Evolutionary conservation across 805 yeast species (phyloP).

Genomic region (Ogataea methanolica): DNA sequence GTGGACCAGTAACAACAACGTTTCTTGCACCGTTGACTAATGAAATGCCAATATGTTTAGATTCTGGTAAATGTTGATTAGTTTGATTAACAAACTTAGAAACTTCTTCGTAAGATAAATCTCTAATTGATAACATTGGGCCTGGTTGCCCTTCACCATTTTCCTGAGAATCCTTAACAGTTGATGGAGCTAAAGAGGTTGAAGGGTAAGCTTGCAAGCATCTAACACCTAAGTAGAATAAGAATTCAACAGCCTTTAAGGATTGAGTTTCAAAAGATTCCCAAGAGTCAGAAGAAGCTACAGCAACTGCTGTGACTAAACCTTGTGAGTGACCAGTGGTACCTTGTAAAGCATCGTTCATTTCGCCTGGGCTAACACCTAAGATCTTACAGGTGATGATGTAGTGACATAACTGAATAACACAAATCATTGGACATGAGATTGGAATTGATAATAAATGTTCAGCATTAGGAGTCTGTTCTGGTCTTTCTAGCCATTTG

Average conservation of each 20-base stretch:
- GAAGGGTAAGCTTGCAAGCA: conserved; percentile 87
- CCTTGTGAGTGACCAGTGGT: conserved; percentile 91
- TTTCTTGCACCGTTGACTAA: conserved; percentile 94
- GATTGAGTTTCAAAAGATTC: conserved; percentile 69
- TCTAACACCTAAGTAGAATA: conserved; percentile 92
- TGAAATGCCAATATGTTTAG: conserved; percentile 86
- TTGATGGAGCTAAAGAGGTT: conserved; percentile 90
- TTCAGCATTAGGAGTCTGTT: conserved; percentile 83
- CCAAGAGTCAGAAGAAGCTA: conserved; percentile 83
- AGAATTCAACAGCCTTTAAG: conserved; percentile 72
- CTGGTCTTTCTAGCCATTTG: conserved; percentile 82
- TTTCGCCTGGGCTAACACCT: conserved; percentile 86
- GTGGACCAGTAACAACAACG: conserved; percentile 95
- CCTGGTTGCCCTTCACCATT: conserved; percentile 96
- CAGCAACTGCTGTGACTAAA: conserved; percentile 87
- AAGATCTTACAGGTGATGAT: conserved; percentile 80
- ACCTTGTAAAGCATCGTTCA: conserved; percentile 64
- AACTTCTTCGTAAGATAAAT: conserved; percentile 75
- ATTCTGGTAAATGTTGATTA: conserved; percentile 87
- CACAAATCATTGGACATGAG: conserved; percentile 95
- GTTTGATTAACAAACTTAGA: conserved; percentile 77
- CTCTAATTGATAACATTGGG: conserved; percentile 95
- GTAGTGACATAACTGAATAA: conserved; percentile 91
- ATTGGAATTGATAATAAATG: conserved; percentile 88
- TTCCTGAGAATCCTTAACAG: conserved; percentile 85